These are phyloP conservation scores for Fragilariopsis cylindrus DNA, from an alignment of 108 stramenopile genomes.

Conservation along the genomic window DNA sequence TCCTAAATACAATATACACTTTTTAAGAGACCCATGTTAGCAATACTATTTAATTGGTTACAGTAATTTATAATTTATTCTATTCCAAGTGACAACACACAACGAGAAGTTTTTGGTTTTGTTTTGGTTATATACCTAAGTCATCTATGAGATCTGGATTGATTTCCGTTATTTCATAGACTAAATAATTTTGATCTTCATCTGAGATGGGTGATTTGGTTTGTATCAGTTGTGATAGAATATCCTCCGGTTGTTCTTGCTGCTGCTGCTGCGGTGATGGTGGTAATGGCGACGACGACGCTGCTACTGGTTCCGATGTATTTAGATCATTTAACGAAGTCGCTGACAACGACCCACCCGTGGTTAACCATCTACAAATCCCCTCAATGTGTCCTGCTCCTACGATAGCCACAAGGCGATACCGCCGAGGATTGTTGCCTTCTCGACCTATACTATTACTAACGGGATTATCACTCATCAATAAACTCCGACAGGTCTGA, in stretches of 20 bases:
- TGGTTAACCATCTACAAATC: conserved; percentile 50
- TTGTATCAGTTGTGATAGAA: conserved; percentile 23
- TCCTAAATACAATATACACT: too few species aligned
- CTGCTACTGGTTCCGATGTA: background rate
- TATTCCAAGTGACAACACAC: too few species aligned
- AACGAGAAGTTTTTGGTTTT: background rate
- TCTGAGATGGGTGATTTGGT: conserved; percentile 13
- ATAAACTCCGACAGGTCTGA: conserved; percentile 55
- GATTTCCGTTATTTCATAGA: conserved; percentile 32
- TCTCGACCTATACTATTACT: background rate
- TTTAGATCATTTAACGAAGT: background rate
- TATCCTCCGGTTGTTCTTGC: conserved; percentile 14
- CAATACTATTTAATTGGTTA: too few species aligned
- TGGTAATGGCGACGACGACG: background rate
- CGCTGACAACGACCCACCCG: background rate
- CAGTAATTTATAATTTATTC: too few species aligned
- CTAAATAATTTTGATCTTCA: conserved; percentile 23
- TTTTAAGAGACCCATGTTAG: too few species aligned
- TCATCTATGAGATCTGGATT: conserved; percentile 15
- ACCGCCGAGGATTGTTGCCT: background rate
- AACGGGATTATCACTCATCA: conserved; percentile 10
- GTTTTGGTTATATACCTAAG: background rate
- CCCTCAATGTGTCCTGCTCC: conserved; percentile 87
- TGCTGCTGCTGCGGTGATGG: too few species aligned
- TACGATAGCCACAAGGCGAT: conserved; percentile 73